These are phyloP conservation scores for Periconia sp. DNA, from an alignment of 2,329 filamentous ascomycete species.

Conservation along the genomic window DNA sequence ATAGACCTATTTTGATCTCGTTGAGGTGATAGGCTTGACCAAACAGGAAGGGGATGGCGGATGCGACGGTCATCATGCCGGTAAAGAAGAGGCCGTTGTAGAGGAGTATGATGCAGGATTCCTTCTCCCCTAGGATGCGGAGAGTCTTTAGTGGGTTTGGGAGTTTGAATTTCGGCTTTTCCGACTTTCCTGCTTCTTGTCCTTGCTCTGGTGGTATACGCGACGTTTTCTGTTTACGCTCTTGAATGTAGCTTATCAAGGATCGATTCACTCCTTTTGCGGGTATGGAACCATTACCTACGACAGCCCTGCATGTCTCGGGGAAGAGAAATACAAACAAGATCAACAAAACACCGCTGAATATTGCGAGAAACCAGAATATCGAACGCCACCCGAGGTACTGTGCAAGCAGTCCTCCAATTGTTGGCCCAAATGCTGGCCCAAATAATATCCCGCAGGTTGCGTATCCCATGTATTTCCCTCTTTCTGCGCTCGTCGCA, in stretches of 20 bases:
- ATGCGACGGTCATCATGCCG: conserved; percentile 31
- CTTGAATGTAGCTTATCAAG: conserved; percentile 30
- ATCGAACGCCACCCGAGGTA: conserved; percentile 43
- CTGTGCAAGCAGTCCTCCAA: conserved; percentile 25
- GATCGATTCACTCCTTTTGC: conserved; percentile 35
- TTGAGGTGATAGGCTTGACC: conserved; percentile 29
- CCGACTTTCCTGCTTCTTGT: not conserved
- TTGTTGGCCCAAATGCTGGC: conserved; percentile 36
- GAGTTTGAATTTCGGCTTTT: conserved; percentile 22
- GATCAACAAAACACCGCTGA: conserved; percentile 40
- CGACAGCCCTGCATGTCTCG: conserved; percentile 48
- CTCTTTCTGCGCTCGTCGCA: conserved; percentile 68
- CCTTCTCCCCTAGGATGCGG: conserved; percentile 32
- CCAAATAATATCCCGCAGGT: conserved; percentile 50
- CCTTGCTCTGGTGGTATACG: conserved; percentile 2
- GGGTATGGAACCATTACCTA: conserved; percentile 44
- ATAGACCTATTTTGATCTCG: conserved; percentile 32
- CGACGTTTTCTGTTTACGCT: conserved; percentile 17
- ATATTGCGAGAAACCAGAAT: conserved; percentile 48
- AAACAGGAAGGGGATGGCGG: conserved; percentile 30
- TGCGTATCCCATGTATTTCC: conserved; percentile 71
- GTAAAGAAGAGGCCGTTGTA: conserved; percentile 40
- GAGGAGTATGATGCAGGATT: conserved; percentile 32
- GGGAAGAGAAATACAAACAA: conserved; percentile 44
- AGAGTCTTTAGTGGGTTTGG: conserved; percentile 32